Base-by-base conservation (phyloP, 371 early-diverging fungal species). In the Mucor sp. region DNA sequence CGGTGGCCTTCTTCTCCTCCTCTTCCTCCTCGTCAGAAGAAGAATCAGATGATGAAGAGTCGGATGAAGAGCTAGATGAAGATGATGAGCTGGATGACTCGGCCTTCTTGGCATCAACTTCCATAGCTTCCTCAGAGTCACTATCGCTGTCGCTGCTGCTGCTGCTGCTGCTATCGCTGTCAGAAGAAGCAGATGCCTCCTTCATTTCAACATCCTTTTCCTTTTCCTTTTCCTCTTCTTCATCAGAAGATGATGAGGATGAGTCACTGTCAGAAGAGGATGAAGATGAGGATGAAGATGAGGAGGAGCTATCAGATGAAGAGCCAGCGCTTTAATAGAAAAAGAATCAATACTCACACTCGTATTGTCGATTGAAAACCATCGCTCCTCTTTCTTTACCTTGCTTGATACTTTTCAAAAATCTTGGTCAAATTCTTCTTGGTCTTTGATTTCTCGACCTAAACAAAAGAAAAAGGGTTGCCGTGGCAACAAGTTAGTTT, bases 121-220 rank as follows among this genome's bases (percentile, higher is more conserved):
- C 62, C 47, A 70, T 62, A 4, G 53, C 56, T n/a, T 71, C 68
- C 7, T 62, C 60, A n/a, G 72, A 61, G 28, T 74, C 72, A 21
- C 69, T 64, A 43, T 67, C 67, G 30, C 30, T 30, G 30, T 30
- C 30, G 6, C 30, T 30, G 30, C 30, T 30, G 30, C 30, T 30
- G 43, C 72, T 74, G 53, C 47, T 60, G 56, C 50, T 57, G 43
- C 57, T 62, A 19, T 28, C 28, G 8, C 56, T 56, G n/a, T 67
- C 65, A 32, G 67, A 67, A 37, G 74, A 66, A 7, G 71, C 67
- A 17, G 75, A 66, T 19, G 74, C 69, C 19, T 65, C 63, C 64
- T 67, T 65, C 62, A 61, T 63, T 59, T 70, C 67, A 23, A 33
- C 60, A 15, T 75, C 71, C 30, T 76, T 62, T 15, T 39, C 33